Evolutionary conservation across 768 basidiomycete species (phyloP).

Genomic region (Psilocybe azurescens): DNA sequence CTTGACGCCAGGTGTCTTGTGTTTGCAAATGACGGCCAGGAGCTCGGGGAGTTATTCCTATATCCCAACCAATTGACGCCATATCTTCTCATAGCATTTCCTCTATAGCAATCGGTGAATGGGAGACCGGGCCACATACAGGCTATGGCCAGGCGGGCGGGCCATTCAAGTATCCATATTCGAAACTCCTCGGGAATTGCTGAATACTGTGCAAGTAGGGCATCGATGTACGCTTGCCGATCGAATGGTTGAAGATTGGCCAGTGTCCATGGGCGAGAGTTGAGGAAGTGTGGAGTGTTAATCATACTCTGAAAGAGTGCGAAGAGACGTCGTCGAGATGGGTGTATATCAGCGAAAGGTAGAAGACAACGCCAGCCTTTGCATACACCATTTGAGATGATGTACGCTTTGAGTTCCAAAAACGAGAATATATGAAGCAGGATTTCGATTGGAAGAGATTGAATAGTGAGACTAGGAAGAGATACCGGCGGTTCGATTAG

Average conservation of each 20-base stretch:
- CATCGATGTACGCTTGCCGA: not conserved
- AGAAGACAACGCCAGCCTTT: not conserved
- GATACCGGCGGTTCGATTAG: too few relatives aligned
- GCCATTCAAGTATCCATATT: too few relatives aligned
- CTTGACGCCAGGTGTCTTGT: not conserved
- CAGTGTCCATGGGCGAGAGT: not conserved
- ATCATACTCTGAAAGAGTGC: not conserved
- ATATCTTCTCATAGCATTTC: not conserved
- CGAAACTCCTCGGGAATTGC: too few relatives aligned
- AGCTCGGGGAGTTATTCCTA: not conserved
- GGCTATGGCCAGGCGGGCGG: not conserved
- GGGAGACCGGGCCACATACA: constrained; percentile 13
- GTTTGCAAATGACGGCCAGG: not conserved
- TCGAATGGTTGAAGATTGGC: constrained; percentile 1
- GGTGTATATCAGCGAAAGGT: not conserved
- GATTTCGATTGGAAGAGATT: not conserved
- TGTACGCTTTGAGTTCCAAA: not conserved
- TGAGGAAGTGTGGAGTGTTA: not conserved
- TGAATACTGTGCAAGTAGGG: not conserved
- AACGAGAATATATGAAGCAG: not conserved
- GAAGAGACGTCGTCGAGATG: not conserved
- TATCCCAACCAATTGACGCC: not conserved
- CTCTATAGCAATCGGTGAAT: not conserved
- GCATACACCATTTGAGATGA: constrained; percentile 3
- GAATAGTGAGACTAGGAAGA: not conserved